phyloP scores from a whole-genome alignment of 768 basidiomycete species.

The Russula earlei region DNA sequence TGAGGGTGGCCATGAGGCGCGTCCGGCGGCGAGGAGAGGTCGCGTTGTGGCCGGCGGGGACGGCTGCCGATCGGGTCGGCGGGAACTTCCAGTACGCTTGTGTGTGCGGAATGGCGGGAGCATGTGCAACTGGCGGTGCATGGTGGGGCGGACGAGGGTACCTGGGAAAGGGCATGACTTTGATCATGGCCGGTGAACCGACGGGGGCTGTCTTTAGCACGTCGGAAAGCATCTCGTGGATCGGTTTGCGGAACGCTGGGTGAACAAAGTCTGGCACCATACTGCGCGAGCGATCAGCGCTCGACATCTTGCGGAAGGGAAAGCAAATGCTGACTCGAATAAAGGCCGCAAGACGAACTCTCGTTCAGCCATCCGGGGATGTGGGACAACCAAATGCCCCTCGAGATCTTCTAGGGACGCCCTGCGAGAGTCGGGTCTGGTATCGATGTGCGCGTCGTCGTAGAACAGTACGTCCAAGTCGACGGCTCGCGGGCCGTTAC shows the following conservation, averaged over 20 bases:
- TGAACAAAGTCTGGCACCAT: slow-evolving; percentile 71
- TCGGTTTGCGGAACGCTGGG: slow-evolving; percentile 42
- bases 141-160: slow-evolving; percentile 31
- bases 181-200: slow-evolving; percentile 44
- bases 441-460: slow-evolving; percentile 50
- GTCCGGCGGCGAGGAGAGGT: slow-evolving; percentile 32
- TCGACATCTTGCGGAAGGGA: not conserved
- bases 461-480: slow-evolving; percentile 86
- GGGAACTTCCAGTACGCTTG: slow-evolving; percentile 43
- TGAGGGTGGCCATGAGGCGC: slow-evolving; percentile 85
- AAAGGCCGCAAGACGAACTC: slow-evolving; percentile 90
- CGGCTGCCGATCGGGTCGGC: not conserved
- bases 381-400: slow-evolving; percentile 75
- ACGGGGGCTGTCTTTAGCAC: slow-evolving; percentile 28
- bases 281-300: slow-evolving; percentile 32
- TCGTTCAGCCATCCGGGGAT: slow-evolving; percentile 69
- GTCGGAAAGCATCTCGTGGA: slow-evolving; percentile 38
- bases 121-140: slow-evolving; percentile 17
- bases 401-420: slow-evolving; percentile 41
- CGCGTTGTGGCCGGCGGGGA: slow-evolving; percentile 18
- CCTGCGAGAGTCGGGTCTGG: slow-evolving; percentile 34
- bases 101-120: slow-evolving; percentile 27
- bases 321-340: slow-evolving; percentile 57
- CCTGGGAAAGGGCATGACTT: slow-evolving; percentile 66
- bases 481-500: slow-evolving; percentile 82